These are phyloP conservation scores for Kockiozyma suomiensis DNA, from an alignment of 805 yeast genomes.

Conservation along the genomic window DNA sequence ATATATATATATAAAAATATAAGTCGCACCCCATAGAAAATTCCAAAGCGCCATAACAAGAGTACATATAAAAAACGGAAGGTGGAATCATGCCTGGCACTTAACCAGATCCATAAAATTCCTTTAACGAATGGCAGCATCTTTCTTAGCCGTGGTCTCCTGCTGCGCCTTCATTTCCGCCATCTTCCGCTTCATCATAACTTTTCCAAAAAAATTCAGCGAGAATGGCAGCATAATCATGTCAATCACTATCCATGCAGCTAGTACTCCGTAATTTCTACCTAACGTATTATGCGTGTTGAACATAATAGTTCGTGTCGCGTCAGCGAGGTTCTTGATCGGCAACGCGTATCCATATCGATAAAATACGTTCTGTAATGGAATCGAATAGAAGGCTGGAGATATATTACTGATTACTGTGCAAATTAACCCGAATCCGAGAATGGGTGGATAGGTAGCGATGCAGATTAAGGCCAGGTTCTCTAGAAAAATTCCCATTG, in stretches of 20 bases:
- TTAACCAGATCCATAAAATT: no score
- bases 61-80: no score
- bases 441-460: conserved; percentile 58
- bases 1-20: no score
- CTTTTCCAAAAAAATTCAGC: conserved; percentile 4
- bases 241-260: conserved; percentile 62
- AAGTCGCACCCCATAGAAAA: no score
- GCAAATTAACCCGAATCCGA: conserved; percentile 71
- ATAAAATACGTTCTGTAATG: conserved; percentile 58
- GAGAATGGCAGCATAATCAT: conserved; percentile 22
- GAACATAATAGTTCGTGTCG: conserved; percentile 61
- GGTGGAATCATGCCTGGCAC: no score
- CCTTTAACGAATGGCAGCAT: no score
- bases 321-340: conserved; percentile 64
- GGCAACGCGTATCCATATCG: conserved; percentile 72
- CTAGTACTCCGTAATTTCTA: conserved; percentile 59
- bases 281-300: conserved; percentile 62
- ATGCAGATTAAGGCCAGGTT: conserved; percentile 57
- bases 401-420: conserved; percentile 72
- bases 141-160: conserved; percentile 3
- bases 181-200: conserved; percentile 12
- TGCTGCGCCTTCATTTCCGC: conserved; percentile 10
- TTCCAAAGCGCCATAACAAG: no score
- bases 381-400: conserved; percentile 69
- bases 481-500: conserved; percentile 77